These are phyloP conservation scores for Cercospora nicotianae DNA, from an alignment of 2,329 filamentous ascomycete species.

Conservation along the genomic window DNA sequence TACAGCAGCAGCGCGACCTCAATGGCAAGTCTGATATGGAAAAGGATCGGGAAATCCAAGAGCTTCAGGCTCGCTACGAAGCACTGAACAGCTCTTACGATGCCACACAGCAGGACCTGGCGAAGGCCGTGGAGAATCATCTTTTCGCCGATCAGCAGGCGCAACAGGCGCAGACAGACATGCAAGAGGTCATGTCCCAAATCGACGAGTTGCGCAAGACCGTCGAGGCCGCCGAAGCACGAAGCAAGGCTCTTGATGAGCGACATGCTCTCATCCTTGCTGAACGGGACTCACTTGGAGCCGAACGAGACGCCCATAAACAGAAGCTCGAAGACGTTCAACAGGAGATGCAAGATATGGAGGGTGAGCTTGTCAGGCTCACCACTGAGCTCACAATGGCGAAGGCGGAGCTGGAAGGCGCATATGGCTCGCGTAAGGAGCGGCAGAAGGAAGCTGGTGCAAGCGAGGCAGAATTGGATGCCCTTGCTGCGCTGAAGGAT, in stretches of 20 bases:
- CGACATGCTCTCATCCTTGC: conserved; percentile 36
- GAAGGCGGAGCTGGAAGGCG: conserved; percentile 86
- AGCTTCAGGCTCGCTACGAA: conserved; percentile 35
- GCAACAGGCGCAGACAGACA: conserved; percentile 37
- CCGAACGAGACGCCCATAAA: conserved; percentile 22
- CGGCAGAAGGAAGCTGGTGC: conserved; percentile 67
- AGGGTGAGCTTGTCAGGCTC: conserved; percentile 64
- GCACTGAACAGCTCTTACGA: conserved; percentile 31
- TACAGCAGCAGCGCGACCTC: conserved; percentile 91
- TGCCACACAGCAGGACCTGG: conserved; percentile 36
- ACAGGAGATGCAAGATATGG: conserved; percentile 47
- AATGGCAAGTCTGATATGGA: conserved; percentile 79
- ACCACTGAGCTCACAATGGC: conserved; percentile 86
- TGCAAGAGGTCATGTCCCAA: conserved; percentile 46
- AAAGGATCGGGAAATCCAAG: conserved; percentile 41
- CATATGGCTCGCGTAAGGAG: conserved; percentile 76
- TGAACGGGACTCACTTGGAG: conserved; percentile 25
- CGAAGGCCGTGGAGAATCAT: conserved; percentile 33
- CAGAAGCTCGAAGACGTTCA: conserved; percentile 33
- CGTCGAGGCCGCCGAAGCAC: conserved; percentile 36
- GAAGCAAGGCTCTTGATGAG: conserved; percentile 38
- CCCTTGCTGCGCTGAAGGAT: conserved; percentile 45
- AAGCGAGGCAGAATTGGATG: conserved; percentile 51
- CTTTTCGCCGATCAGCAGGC: conserved; percentile 34
- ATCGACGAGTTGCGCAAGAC: conserved; percentile 34